Evolutionary conservation across 1,284 basidiomycete species (phyloP).

Genomic region (Ganoderma resinaceum): DNA sequence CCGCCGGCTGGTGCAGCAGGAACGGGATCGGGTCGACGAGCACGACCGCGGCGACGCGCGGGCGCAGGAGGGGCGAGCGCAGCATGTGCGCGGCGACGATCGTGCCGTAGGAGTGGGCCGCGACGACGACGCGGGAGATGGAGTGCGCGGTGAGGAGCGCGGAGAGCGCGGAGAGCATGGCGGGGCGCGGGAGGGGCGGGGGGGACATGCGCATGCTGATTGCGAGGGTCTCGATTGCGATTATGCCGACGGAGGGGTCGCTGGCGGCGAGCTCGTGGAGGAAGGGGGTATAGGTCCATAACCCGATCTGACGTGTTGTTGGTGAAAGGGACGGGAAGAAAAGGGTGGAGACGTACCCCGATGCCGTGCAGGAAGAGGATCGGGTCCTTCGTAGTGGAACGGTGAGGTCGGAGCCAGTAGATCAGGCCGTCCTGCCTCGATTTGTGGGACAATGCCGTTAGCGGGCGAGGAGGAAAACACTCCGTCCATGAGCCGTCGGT

Average conservation of each 20-base stretch:
- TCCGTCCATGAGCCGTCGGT: conserved; percentile 45
- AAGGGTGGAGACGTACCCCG: conserved; percentile 51
- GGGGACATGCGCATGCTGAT: conserved; percentile 66
- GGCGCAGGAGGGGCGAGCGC: conserved; percentile 40
- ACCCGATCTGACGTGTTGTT: conserved; percentile 55
- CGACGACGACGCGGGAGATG: conserved; percentile 52
- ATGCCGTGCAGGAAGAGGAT: conserved; percentile 72
- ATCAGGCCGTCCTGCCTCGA: conserved; percentile 51
- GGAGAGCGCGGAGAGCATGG: conserved; percentile 46
- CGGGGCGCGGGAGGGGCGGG: conserved; percentile 48
- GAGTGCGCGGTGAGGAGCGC: conserved; percentile 52
- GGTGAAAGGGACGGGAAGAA: not conserved
- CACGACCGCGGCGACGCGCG: conserved; percentile 50
- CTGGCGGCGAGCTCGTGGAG: conserved; percentile 49
- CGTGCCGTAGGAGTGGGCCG: conserved; percentile 71
- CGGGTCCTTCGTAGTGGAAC: conserved; percentile 52
- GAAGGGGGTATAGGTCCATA: conserved; percentile 62
- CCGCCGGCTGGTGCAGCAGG: conserved; percentile 63
- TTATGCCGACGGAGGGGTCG: conserved; percentile 57
- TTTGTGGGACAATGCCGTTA: conserved; percentile 50
- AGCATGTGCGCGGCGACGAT: conserved; percentile 58
- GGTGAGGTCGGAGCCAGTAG: conserved; percentile 71
- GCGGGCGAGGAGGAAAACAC: conserved; percentile 61
- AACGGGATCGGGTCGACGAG: conserved; percentile 72
- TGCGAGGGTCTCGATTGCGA: conserved; percentile 64